Evolutionary conservation across 2,329 filamentous ascomycete species (phyloP), one percentile per base, ranked within the genome.

Genomic region (Sodiomyces alkalinus): DNA sequence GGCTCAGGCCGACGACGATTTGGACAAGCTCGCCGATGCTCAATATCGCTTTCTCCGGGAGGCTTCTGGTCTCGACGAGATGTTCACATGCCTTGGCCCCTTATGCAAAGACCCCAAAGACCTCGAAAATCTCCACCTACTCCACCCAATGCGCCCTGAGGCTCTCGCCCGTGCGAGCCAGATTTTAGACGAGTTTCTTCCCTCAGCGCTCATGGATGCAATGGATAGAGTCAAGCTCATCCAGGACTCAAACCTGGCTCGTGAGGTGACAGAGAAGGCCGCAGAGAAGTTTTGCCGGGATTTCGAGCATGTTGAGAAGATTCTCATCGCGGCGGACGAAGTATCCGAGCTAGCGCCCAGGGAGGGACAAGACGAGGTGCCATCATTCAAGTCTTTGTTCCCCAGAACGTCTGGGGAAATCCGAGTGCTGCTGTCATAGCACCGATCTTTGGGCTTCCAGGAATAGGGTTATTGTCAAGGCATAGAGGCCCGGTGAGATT

Each of bases 151-250:
- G 44, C 65, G 74, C 33, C 64, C 69, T 0, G 54, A 64, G 5
- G 52, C 64, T 0, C 59, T 96, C n/a, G 55, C 66, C 2, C 55
- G 62, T 27, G 74, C 77, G 3, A 81, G 81, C 41, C 80, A 86
- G 42, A 68, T 65, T 22, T 62, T 98, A 6, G 90, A 98, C 45
- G 75, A 83, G 35, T 98, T 96, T 54, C 60, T 98, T 15, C 86
- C 90, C 0, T 92, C 83, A 2, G 90, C 87, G 3, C 64, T 93
- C 17, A 87, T 94, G 62, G 90, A 98, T 47, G 86, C 86, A 3
- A 74, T 81, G 41, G 80, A 90, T 28, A 81, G 83, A 34, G 52
- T 96, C 16, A 77, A 76, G 38, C 61, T 70, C 22, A 55, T 98
- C 2, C 74, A 79, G 36, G 80, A 81, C 42, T 69, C 79, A 1